A percentile compares a stretch with the other conserved stretches of the same genome.
These are phyloP conservation scores for Xylariaceae sp. DNA, from an alignment of 2,329 filamentous ascomycete genomes.

Conservation along the genomic window DNA sequence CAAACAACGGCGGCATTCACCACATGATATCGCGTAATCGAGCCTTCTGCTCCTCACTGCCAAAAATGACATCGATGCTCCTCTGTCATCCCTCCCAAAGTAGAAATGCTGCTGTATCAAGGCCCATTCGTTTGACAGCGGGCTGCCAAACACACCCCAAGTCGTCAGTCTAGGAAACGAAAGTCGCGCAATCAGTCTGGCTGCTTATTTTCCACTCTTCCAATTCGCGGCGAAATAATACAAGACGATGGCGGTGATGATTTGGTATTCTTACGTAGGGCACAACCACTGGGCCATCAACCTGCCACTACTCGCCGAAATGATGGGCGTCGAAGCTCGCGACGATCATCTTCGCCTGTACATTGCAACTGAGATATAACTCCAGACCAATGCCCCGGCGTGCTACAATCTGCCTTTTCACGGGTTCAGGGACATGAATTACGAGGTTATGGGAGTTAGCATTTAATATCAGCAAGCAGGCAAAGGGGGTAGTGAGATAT, in stretches of 20 bases:
- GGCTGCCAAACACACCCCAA: conserved; percentile 76
- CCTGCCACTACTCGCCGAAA: conserved; percentile 67
- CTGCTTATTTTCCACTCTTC: background rate
- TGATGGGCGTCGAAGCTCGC: conserved; percentile 68
- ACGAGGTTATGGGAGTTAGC: background rate
- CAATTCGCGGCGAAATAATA: background rate
- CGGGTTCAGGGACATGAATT: conserved; percentile 59
- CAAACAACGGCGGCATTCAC: conserved; percentile 21
- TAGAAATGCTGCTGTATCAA: conserved; percentile 68
- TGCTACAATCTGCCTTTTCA: conserved; percentile 51
- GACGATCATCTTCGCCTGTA: conserved; percentile 67
- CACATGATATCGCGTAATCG: conserved; percentile 52
- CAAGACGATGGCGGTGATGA: no score
- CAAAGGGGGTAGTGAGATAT: background rate
- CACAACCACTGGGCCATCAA: conserved; percentile 56
- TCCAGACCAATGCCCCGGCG: conserved; percentile 60
- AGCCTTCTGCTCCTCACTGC: conserved; percentile 56
- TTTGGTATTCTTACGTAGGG: conserved; percentile 57
- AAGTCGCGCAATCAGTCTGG: background rate
- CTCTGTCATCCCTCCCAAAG: conserved; percentile 46
- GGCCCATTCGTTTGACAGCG: conserved; percentile 70
- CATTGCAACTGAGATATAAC: conserved; percentile 76
- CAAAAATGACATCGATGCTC: conserved; percentile 64
- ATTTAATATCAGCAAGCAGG: background rate
- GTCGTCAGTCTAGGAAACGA: conserved; percentile 65